Percentiles rank a stretch among this genome's conserved stretches.
Evolutionary conservation across 805 yeast genomes (phyloP).

Genomic region (Vanderwaltozyma tropicalis): DNA sequence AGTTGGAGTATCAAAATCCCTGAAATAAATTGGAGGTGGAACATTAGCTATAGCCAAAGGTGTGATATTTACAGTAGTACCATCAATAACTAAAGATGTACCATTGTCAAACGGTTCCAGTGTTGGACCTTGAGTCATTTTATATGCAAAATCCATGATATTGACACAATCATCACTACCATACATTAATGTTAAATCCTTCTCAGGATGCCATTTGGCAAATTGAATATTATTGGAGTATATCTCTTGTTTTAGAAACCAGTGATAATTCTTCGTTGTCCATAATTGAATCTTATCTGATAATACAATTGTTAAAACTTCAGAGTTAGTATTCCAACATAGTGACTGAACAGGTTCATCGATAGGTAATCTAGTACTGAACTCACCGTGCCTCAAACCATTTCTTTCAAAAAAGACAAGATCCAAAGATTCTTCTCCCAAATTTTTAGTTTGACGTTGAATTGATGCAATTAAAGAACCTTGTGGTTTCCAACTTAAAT

Average conservation of each 20-base stretch:
- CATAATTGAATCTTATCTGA: constrained; percentile 65
- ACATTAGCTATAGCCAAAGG: constrained; percentile 78
- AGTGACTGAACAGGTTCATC: constrained; percentile 40
- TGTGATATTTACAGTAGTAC: constrained; percentile 56
- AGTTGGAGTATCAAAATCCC: constrained; percentile 47
- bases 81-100: constrained; percentile 73
- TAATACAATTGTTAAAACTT: constrained; percentile 61
- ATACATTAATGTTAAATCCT: constrained; percentile 63
- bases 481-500: constrained; percentile 80
- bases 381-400: constrained; percentile 86
- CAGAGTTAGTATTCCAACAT: constrained; percentile 76
- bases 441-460: constrained; percentile 43
- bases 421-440: constrained; percentile 33
- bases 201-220: constrained; percentile 81
- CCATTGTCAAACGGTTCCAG: constrained; percentile 64
- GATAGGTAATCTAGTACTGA: constrained; percentile 53
- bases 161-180: constrained; percentile 45
- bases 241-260: constrained; percentile 86
- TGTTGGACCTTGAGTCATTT: constrained; percentile 58
- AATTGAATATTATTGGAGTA: constrained; percentile 29
- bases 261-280: constrained; percentile 87
- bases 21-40: constrained; percentile 86
- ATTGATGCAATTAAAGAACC: constrained; percentile 80
- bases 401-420: constrained; percentile 84
- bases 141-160: constrained; percentile 57